These are phyloP conservation scores for Neurospora sp. DNA, from an alignment of 2,329 filamentous ascomycete species.

Conservation along the genomic window DNA sequence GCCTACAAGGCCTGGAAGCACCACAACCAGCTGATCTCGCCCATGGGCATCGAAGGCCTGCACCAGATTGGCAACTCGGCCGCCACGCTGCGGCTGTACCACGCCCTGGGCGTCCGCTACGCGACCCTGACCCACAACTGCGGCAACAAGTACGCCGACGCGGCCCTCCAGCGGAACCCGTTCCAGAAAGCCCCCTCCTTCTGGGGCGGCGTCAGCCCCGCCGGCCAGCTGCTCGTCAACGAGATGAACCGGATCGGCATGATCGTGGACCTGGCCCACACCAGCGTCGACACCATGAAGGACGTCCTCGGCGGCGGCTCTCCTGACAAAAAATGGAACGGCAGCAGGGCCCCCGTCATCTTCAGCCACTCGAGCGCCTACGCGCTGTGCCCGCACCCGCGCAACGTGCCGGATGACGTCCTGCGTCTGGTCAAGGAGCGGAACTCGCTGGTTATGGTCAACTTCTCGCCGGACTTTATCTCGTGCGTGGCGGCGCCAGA, in stretches of 20 bases:
- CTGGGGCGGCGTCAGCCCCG: constrained; percentile 63
- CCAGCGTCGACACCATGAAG: constrained; percentile 68
- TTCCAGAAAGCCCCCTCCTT: constrained; percentile 42
- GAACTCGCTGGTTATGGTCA: constrained; percentile 80
- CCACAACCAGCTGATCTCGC: constrained; percentile 58
- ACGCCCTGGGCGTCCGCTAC: constrained; percentile 74
- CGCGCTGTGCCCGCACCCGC: constrained; percentile 72
- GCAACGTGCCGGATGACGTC: constrained; percentile 82
- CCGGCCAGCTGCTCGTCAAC: constrained; percentile 57
- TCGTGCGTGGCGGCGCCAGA: constrained; percentile 54
- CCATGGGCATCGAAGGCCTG: constrained; percentile 74
- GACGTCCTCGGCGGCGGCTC: constrained; percentile 57
- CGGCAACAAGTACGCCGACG: constrained; percentile 82
- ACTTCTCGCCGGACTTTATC: constrained; percentile 75
- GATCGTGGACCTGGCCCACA: constrained; percentile 82
- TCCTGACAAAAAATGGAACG: constrained; percentile 48
- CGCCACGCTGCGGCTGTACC: constrained; percentile 63
- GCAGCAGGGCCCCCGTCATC: constrained; percentile 72
- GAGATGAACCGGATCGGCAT: constrained; percentile 96
- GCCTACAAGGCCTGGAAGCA: constrained; percentile 50
- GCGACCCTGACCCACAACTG: constrained; percentile 89
- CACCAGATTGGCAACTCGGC: constrained; percentile 88
- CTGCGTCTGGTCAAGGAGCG: constrained; percentile 64
- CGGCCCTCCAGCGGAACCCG: constrained; percentile 55
- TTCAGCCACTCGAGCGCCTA: constrained; percentile 83